Evolutionary conservation across 805 yeast species (phyloP), one percentile per base, ranked within the genome.

Genomic region (Kazachstania africana): DNA sequence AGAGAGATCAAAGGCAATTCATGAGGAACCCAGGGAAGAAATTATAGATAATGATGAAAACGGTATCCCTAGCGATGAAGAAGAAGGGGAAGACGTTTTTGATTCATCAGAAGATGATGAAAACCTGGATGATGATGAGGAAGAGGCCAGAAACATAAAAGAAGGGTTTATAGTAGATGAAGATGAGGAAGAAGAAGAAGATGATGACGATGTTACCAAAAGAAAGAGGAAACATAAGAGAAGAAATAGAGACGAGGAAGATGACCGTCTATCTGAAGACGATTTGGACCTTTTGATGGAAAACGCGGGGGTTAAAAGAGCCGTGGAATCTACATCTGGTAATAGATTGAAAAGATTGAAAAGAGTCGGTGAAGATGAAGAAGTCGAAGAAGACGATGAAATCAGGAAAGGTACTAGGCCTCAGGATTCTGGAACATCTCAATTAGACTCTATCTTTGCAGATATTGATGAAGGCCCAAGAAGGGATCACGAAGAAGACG

Each of bases 161-260:
- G 94, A 85, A 39, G 96, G 95, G 0, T 85, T 88, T 56, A 87
- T 88, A 47, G 96, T 83, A 8, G 95, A 85, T 46, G 95, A 83
- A 45, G 94, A 80, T 36, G 93, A 76, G 14, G 81, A 70, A n/a
- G 95, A 83, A 45, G 94, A 80, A 36, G 93, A 76, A 14, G 81
- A 70, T 12, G 61, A 53, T 3, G 67, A 54, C 26, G 62, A 35
- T 34, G 49, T 33, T 43, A 54, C 43, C 5, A 52, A 33, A 34
- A 43, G 50, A 52, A 46, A 59, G 60, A 61, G 50, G 52, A 40
- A 43, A 46, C 58, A 47, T 53, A 62, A 62, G 47, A 56, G 58
- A 39, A 50, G 55, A 40, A 33, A 28, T 43, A 44, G 63, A 57
- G 62, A 53, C 59, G 65, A 63, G 6, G 71, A 66, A 26, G 70